Percentiles rank a stretch among this genome's conserved stretches.
Conservation (phyloP, 805 yeast genomes). For the Candida alai region DNA sequence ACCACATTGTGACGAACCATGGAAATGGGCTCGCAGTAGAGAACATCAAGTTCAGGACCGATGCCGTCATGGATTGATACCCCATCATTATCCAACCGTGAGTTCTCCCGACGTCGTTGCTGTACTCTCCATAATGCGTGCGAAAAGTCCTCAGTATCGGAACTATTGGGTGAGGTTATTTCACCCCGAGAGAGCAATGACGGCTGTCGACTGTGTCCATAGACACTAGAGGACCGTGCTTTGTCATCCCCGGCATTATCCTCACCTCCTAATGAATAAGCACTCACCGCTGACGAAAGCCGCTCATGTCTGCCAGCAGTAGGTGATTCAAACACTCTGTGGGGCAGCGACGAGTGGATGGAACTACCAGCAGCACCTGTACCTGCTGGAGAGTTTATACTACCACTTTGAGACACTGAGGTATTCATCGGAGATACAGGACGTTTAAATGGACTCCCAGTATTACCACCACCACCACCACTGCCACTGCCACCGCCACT, state of each 20-base stretch:
- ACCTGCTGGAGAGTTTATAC: conserved; percentile 3
- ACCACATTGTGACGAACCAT: conserved; percentile 68
- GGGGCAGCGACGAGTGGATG: conserved; percentile 25
- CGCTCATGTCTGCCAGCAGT: conserved; percentile 25
- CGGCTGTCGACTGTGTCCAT: background rate
- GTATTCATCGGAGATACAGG: conserved; percentile 41
- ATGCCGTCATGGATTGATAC: conserved; percentile 2
- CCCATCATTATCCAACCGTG: conserved; percentile 25
- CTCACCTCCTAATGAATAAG: conserved; percentile 32
- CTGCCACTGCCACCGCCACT: conserved; percentile 3
- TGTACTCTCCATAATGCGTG: conserved; percentile 48
- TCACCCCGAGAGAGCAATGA: conserved; percentile 18
- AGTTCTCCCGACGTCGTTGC: conserved; percentile 48
- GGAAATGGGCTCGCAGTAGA: conserved; percentile 86
- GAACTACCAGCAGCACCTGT: background rate
- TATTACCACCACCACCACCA: conserved; percentile 2
- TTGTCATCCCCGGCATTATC: conserved; percentile 7
- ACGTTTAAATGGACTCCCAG: conserved; percentile 37
- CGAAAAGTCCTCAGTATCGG: conserved; percentile 62
- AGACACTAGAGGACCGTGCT: conserved; percentile 6
- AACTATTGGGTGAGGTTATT: conserved; percentile 54
- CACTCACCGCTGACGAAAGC: conserved; percentile 27
- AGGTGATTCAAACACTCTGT: conserved; percentile 16
- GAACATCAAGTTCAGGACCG: conserved; percentile 52
- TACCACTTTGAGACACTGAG: conserved; percentile 1